Evolutionary conservation across 192 early-diverging fungal species (phyloP).

Genomic region (Coemansia sp.): DNA sequence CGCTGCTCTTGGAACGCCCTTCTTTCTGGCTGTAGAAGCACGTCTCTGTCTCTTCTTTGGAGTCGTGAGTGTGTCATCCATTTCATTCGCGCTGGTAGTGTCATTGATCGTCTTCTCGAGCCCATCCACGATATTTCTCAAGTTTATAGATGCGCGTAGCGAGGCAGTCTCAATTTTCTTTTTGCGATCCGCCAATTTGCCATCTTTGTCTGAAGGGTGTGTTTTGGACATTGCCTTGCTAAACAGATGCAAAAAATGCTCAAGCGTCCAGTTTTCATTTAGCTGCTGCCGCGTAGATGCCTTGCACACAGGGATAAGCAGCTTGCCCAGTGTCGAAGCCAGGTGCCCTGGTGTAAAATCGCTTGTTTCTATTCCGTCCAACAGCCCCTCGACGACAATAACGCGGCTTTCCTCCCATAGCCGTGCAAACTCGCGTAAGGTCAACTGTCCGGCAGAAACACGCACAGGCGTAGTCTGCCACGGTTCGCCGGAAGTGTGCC

Average conservation of each 20-base stretch:
- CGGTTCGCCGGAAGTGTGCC: background rate
- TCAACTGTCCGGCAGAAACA: conserved; percentile 19
- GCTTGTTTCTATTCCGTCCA: background rate
- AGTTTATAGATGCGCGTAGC: conserved; percentile 16
- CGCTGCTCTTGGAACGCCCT: background rate
- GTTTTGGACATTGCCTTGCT: background rate
- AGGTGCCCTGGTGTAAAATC: conserved; percentile 22
- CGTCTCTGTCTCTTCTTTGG: background rate
- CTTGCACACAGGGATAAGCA: conserved; percentile 8
- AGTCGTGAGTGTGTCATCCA: background rate
- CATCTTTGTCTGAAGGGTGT: background rate
- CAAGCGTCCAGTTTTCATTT: conserved; percentile 14
- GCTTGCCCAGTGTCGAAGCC: conserved; percentile 4
- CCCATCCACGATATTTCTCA: background rate
- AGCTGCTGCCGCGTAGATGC: background rate
- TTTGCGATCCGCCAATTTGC: background rate
- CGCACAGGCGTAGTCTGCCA: conserved; percentile 29
- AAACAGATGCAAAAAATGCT: conserved; percentile 21
- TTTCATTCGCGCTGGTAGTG: background rate
- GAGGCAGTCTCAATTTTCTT: conserved; percentile 1
- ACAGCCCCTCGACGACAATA: conserved; percentile 29
- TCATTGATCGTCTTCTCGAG: background rate
- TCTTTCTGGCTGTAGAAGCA: background rate
- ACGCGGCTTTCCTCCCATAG: conserved; percentile 36
- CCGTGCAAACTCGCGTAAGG: conserved; percentile 37